Evolutionary conservation across 2,329 filamentous ascomycete genomes (phyloP), one percentile per base, ranked within the genome.

Genomic region (Alternaria gaisen): DNA sequence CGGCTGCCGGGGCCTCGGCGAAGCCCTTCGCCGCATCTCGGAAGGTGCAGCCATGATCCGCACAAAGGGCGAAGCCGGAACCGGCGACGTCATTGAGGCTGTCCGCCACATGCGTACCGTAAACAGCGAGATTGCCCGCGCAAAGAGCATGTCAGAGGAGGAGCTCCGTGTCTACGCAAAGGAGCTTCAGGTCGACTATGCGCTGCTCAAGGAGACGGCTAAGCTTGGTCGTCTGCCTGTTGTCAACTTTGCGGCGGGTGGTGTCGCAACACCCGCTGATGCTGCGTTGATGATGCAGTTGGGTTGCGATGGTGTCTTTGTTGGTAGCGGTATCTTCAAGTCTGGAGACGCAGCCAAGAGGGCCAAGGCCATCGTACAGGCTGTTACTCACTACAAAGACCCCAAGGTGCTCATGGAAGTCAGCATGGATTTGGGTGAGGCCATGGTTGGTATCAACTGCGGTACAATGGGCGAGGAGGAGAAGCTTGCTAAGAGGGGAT

Each of bases 251-350:
- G 95, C 95, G 0, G 95, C 95, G 4, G 95, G 95, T n/a, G 95
- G 95, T 59, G 91, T 99, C n/a, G 95, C 95, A n/a, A 99, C 95
- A 1, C 95, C 95, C 0, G 95, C 95, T 0, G 95, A 99, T 80
- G 95, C 95, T 0, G 95, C 95, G 2, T 84, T 99, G 83, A 92
- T 99, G 94, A 99, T 99, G 95, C 94, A 98, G 85, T 84, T 99
- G 66, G 95, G 95, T 62, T 98, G 95, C 77, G 95, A 99, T 76
- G 95, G 95, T 60, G 95, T 99, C 36, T 99, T 99, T 77, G 95
- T 99, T 36, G 95, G 95, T 28, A 93, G 89, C 59, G 95, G 95
- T 28, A 98, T 98, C 80, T 99, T 99, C 88, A 98, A 98, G 88
- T 92, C 89, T 5, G 94, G 94, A 18, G 90, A 98, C 80, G 91